Conservation (phyloP, 805 yeast species). For the Candida maris region DNA sequence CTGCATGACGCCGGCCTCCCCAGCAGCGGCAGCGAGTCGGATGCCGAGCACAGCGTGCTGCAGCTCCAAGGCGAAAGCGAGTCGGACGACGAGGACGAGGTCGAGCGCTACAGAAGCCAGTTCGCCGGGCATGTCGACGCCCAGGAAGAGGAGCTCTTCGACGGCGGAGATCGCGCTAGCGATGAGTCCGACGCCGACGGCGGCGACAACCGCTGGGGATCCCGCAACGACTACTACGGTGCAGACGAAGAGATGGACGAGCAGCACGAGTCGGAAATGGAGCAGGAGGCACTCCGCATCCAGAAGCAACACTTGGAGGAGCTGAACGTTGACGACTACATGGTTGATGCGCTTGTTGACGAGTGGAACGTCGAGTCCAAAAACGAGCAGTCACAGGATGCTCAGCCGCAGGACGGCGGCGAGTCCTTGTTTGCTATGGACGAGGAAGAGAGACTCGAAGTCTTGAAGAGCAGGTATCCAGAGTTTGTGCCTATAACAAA, state of each 20-base stretch:
- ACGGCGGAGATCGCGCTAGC: constrained; percentile 29
- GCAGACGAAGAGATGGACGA: constrained; percentile 70
- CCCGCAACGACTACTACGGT: constrained; percentile 54
- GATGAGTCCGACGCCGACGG: constrained; percentile 27
- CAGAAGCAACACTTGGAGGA: constrained; percentile 79
- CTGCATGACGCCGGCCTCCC: constrained; percentile 52
- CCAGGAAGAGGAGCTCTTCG: constrained; percentile 45
- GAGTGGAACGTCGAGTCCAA: constrained; percentile 62
- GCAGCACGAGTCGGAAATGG: constrained; percentile 72
- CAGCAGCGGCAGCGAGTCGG: constrained; percentile 29
- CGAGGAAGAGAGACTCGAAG: constrained; percentile 46
- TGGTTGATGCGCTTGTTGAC: constrained; percentile 73
- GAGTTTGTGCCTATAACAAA: constrained; percentile 75
- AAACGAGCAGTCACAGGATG: constrained; percentile 39
- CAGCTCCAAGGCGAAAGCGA: constrained; percentile 42
- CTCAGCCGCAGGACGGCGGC: constrained; percentile 30
- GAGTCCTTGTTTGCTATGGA: constrained; percentile 50
- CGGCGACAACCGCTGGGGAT: constrained; percentile 37
- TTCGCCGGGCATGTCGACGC: constrained; percentile 43
- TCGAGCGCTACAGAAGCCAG: constrained; percentile 32
- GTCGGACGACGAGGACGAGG: constrained; percentile 42
- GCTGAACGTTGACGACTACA: constrained; percentile 67
- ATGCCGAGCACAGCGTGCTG: constrained; percentile 31
- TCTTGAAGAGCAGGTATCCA: constrained; percentile 66
- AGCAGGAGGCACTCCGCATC: constrained; percentile 81